These are phyloP conservation scores for Rhododendron williamsianum DNA, from an alignment of 148 eudicot species.

Conservation along the genomic window DNA sequence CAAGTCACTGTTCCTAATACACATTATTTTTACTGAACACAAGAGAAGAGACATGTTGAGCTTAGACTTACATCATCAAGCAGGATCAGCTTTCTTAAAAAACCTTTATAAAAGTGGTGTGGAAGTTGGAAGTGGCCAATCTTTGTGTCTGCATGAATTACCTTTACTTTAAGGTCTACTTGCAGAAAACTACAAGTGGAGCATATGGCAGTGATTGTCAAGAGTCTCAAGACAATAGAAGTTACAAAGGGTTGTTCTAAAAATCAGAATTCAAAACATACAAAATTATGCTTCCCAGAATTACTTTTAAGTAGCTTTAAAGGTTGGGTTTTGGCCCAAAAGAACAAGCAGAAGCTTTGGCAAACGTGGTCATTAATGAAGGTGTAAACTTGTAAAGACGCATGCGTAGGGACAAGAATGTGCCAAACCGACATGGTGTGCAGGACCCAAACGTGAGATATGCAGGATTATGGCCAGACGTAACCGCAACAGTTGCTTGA, in stretches of 20 bases:
- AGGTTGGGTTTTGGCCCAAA: background rate
- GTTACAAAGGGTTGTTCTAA: background rate
- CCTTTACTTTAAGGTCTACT: background rate
- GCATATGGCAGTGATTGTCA: too few relatives aligned
- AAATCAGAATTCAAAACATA: background rate
- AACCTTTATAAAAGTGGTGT: background rate
- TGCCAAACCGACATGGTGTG: background rate
- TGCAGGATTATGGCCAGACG: background rate
- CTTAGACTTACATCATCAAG: background rate
- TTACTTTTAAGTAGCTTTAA: background rate
- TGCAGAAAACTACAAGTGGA: background rate
- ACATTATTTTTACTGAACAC: background rate
- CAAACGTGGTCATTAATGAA: background rate
- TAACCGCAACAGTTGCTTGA: background rate
- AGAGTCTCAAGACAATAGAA: background rate
- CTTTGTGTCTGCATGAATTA: background rate
- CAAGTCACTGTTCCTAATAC: background rate
- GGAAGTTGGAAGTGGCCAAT: background rate
- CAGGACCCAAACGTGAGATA: background rate
- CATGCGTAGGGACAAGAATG: background rate
- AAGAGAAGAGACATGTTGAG: background rate
- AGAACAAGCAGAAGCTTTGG: background rate
- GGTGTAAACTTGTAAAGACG: background rate
- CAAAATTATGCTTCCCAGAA: background rate
- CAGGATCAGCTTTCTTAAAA: background rate